Conservation (phyloP, 768 basidiomycete genomes). For the Roridomyces roridus region DNA sequence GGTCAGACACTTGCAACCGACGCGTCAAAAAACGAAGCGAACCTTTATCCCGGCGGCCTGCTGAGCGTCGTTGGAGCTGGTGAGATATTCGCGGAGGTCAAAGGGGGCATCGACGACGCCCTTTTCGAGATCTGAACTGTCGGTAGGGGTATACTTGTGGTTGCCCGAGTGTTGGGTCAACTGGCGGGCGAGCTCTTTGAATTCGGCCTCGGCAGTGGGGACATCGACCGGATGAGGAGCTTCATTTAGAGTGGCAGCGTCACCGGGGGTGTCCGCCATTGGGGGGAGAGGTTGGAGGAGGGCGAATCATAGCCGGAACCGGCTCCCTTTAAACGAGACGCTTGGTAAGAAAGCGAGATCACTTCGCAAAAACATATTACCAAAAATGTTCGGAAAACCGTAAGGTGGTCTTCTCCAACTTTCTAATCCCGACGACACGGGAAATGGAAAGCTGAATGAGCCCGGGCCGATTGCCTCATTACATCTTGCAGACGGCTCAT, state of each 20-base stretch:
- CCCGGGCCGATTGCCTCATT: too few species aligned
- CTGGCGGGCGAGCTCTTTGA: conserved; percentile 59
- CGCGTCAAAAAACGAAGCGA: conserved; percentile 6
- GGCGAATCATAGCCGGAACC: background rate
- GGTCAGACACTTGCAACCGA: background rate
- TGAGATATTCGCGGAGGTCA: conserved; percentile 72
- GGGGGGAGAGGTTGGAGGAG: background rate
- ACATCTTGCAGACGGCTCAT: too few species aligned
- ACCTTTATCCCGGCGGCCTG: conserved; percentile 71
- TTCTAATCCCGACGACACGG: too few species aligned
- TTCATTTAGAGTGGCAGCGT: conserved; percentile 4
- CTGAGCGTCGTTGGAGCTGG: conserved; percentile 69
- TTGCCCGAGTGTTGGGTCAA: conserved; percentile 31
- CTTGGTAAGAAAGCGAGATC: conserved; percentile 19
- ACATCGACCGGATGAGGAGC: conserved; percentile 48
- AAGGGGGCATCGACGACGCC: conserved; percentile 48
- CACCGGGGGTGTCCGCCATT: conserved; percentile 18
- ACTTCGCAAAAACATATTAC: background rate
- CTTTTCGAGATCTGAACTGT: conserved; percentile 50
- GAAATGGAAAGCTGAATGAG: too few species aligned
- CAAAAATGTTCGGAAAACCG: too few species aligned
- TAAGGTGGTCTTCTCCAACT: too few species aligned
- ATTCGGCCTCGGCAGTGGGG: conserved; percentile 55
- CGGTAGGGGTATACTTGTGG: conserved; percentile 29
- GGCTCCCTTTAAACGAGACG: background rate